phyloP scores from a whole-genome alignment of 257 asterid genomes.

The Solanum clarkiae region DNA sequence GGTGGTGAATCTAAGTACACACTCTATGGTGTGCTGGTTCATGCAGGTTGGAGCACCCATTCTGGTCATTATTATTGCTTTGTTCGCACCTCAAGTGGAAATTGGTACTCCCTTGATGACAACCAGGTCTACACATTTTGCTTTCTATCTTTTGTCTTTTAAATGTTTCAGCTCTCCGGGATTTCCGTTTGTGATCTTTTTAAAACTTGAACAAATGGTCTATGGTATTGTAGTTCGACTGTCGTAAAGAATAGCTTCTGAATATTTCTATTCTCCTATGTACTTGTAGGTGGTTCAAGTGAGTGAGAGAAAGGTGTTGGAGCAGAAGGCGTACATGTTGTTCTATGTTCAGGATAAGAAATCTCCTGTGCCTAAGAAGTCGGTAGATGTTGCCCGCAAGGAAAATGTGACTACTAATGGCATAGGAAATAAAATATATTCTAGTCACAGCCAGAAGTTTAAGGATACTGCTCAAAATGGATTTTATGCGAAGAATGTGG shows the following conservation, averaged over 20 bases:
- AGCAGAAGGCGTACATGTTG: slow-evolving; percentile 94
- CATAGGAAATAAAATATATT: slow-evolving; percentile 22
- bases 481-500: slow-evolving; percentile 16
- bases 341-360: slow-evolving; percentile 79
- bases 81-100: slow-evolving; percentile 95
- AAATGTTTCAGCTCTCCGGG: background rate
- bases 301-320: slow-evolving; percentile 64
- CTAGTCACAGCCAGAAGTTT: slow-evolving; percentile 22
- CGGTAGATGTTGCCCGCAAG: slow-evolving; percentile 25
- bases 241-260: background rate
- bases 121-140: slow-evolving; percentile 50
- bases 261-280: background rate
- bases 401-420: slow-evolving; percentile 31
- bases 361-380: slow-evolving; percentile 26
- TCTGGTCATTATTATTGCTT: slow-evolving; percentile 97
- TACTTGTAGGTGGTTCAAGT: slow-evolving; percentile 74
- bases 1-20: slow-evolving; percentile 81
- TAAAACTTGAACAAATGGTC: background rate
- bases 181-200: background rate
- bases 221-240: background rate
- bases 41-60: slow-evolving; percentile 93
- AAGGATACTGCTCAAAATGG: slow-evolving; percentile 27
- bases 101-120: slow-evolving; percentile 97
- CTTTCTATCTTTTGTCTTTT: background rate
- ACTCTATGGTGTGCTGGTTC: slow-evolving; percentile 94